A percentile compares a stretch with the other conserved stretches of the same genome.
Evolutionary conservation across 1,284 basidiomycete species (phyloP).

Genomic region (Microbotryum scabiosae): DNA sequence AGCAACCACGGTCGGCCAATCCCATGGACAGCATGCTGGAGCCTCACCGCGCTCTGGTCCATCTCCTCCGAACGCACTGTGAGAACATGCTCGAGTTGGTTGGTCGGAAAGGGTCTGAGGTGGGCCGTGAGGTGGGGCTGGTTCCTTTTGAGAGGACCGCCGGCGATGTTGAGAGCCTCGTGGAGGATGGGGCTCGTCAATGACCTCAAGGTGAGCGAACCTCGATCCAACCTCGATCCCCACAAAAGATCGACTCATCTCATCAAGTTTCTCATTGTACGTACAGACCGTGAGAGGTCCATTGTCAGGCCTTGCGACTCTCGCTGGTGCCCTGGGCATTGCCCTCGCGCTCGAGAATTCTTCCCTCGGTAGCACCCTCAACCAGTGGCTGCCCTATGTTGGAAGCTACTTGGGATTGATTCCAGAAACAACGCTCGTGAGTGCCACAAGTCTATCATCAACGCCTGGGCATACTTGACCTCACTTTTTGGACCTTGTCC

Average conservation of each 20-base stretch:
- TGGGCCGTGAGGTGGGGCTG: constrained; percentile 1
- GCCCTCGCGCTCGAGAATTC: no score
- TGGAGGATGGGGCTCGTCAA: constrained; percentile 2
- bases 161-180: no score
- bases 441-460: no score
- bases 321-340: background rate
- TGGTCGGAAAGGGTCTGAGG: background rate
- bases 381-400: no score
- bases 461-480: no score
- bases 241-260: background rate
- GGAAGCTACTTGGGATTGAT: no score
- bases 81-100: background rate
- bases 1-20: background rate
- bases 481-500: no score
- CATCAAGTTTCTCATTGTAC: no score
- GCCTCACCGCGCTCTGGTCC: background rate
- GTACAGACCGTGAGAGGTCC: background rate
- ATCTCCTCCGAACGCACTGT: constrained; percentile 1
- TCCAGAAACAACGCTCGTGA: no score
- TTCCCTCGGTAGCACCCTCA: no score
- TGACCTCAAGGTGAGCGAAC: background rate
- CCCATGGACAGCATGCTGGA: constrained; percentile 13
- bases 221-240: background rate
- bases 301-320: background rate
- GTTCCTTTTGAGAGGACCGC: no score